A percentile compares a stretch with the other conserved stretches of the same genome.
These are phyloP conservation scores for Penicillium canariense DNA, from an alignment of 495 filamentous ascomycete species.

Conservation along the genomic window DNA sequence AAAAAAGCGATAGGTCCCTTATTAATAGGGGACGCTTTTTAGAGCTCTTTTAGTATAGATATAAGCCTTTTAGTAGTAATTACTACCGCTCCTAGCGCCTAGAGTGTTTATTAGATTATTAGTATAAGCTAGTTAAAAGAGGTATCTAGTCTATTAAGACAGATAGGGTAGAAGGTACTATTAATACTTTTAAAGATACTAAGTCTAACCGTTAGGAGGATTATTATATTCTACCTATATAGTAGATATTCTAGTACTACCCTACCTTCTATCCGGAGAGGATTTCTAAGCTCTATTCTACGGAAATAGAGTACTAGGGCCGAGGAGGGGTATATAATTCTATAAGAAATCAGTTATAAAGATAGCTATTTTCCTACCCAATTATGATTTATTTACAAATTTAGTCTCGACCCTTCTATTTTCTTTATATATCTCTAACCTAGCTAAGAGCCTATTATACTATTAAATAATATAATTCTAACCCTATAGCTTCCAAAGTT, in stretches of 20 bases:
- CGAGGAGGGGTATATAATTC: background rate
- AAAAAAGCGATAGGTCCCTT: conserved; percentile 14
- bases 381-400: conserved; percentile 2
- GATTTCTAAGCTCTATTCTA: too few species aligned
- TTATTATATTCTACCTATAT: conserved; percentile 15
- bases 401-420: background rate
- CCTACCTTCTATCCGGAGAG: conserved; percentile 2
- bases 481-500: background rate
- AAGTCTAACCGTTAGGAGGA: conserved; percentile 14
- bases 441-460: background rate
- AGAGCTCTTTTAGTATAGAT: conserved; percentile 20
- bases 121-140: conserved; percentile 14
- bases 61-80: conserved; percentile 16
- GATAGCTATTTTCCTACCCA: background rate
- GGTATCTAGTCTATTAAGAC: conserved; percentile 15
- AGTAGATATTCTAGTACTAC: conserved; percentile 12
- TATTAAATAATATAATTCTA: too few species aligned
- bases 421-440: background rate
- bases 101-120: conserved; percentile 18
- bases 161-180: conserved; percentile 17
- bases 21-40: conserved; percentile 8
- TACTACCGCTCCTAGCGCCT: conserved; percentile 15
- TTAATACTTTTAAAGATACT: conserved; percentile 18
- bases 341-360: background rate
- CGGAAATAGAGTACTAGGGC: conserved; percentile 1